phyloP scores from a whole-genome alignment of 2,329 filamentous ascomycete genomes.

The Aureobasidium lini region DNA sequence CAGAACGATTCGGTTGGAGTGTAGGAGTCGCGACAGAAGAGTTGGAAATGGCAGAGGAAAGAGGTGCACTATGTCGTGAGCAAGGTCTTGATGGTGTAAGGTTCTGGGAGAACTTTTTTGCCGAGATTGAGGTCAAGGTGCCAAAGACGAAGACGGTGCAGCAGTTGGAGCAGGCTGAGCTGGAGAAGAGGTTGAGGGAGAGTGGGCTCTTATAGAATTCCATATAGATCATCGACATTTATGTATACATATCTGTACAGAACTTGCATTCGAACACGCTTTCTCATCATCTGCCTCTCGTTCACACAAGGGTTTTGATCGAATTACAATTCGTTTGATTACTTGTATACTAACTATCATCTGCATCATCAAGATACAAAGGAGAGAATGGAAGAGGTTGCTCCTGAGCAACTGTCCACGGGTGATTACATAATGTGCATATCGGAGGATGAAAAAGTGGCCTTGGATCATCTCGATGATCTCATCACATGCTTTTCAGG shows the following conservation, averaged over 20 bases:
- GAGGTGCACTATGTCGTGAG: conserved; percentile 78
- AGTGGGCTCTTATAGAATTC: conserved; percentile 2
- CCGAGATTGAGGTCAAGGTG: conserved; percentile 4
- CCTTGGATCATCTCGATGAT: background rate
- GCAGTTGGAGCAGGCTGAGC: conserved; percentile 6
- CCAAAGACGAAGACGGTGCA: background rate
- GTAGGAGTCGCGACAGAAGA: conserved; percentile 93
- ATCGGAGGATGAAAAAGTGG: background rate
- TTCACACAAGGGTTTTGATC: background rate
- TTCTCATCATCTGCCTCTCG: background rate
- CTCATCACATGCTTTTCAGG: background rate
- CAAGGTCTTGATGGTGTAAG: conserved; percentile 83
- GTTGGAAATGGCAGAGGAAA: conserved; percentile 93
- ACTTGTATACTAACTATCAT: background rate
- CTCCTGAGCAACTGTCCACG: too few relatives aligned
- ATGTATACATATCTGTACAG: too few relatives aligned
- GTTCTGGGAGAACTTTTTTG: conserved; percentile 74
- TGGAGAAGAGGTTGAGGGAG: conserved; percentile 7
- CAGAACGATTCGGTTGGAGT: conserved; percentile 91
- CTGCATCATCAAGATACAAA: background rate
- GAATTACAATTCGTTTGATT: background rate
- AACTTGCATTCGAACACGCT: background rate
- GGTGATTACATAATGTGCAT: background rate
- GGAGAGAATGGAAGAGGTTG: background rate
- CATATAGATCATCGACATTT: background rate